A percentile compares a stretch with the other conserved stretches of the same genome.
phyloP scores from a whole-genome alignment of 2,329 filamentous ascomycete species.

The Penicillium sp. region DNA sequence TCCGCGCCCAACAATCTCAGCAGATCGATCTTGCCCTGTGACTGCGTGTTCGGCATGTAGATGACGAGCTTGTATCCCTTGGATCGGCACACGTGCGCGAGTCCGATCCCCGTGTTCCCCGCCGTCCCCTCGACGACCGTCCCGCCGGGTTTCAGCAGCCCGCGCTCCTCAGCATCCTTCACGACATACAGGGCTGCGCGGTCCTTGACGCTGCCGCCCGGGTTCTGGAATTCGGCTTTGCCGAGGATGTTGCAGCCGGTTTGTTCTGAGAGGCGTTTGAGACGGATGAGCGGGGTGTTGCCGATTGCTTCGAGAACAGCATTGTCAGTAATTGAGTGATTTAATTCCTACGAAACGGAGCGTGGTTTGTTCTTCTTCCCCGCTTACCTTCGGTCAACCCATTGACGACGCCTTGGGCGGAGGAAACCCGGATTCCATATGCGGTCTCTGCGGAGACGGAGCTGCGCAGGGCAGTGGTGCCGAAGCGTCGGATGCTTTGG shows the following conservation, averaged over 20 bases:
- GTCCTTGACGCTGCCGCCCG: constrained; percentile 94
- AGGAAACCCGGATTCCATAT: constrained; percentile 74
- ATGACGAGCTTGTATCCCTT: constrained; percentile 95
- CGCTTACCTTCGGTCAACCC: constrained; percentile 77
- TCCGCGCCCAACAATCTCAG: constrained; percentile 89
- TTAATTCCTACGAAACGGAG: no score
- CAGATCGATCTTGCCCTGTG: constrained; percentile 95
- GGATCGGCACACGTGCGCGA: constrained; percentile 92
- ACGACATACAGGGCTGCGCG: constrained; percentile 94
- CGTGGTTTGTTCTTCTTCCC: not conserved
- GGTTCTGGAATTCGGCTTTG: constrained; percentile 99
- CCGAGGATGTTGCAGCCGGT: constrained; percentile 94
- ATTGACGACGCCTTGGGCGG: constrained; percentile 77
- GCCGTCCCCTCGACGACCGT: constrained; percentile 97
- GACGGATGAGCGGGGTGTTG: constrained; percentile 90
- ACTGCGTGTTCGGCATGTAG: constrained; percentile 99
- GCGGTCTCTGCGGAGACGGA: constrained; percentile 46
- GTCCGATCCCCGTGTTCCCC: constrained; percentile 96
- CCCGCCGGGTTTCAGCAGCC: constrained; percentile 80
- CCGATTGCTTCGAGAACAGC: constrained; percentile 70
- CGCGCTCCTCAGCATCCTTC: constrained; percentile 87
- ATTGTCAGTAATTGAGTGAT: no score
- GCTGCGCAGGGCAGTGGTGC: constrained; percentile 62
- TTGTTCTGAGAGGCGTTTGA: constrained; percentile 84
- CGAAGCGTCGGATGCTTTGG: constrained; percentile 70